Conservation (phyloP, 495 filamentous ascomycete species). For the Chaetomium cochliodes region DNA sequence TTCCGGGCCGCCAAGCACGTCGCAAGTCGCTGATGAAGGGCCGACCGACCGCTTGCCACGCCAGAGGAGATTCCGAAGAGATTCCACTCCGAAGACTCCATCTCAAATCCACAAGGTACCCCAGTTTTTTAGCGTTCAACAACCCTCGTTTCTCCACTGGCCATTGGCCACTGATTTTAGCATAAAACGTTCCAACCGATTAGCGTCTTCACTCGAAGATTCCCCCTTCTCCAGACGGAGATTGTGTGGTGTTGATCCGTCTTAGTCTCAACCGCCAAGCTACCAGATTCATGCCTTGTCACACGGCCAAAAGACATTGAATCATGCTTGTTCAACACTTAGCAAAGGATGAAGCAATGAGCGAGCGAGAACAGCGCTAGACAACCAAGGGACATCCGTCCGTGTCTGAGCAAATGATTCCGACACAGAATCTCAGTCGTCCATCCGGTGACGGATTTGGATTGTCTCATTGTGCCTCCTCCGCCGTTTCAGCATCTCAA, state of each 20-base stretch:
- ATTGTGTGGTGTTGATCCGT: conserved; percentile 2
- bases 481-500: not conserved
- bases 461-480: no score
- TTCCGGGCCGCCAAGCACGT: no score
- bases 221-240: not conserved
- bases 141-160: not conserved
- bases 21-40: not conserved
- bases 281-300: not conserved
- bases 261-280: not conserved
- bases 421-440: no score
- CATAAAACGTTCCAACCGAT: not conserved
- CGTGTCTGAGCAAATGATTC: not conserved
- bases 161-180: conserved; percentile 1
- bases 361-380: not conserved
- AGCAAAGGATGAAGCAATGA: no score
- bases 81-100: not conserved
- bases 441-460: no score
- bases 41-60: not conserved
- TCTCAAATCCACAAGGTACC: not conserved
- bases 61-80: no score
- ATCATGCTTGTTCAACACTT: not conserved
- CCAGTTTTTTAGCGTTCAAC: not conserved
- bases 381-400: not conserved
- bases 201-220: not conserved
- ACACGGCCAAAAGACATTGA: not conserved